These are phyloP conservation scores for Kokia cookei DNA, from an alignment of 441 rosid species.

Conservation along the genomic window DNA sequence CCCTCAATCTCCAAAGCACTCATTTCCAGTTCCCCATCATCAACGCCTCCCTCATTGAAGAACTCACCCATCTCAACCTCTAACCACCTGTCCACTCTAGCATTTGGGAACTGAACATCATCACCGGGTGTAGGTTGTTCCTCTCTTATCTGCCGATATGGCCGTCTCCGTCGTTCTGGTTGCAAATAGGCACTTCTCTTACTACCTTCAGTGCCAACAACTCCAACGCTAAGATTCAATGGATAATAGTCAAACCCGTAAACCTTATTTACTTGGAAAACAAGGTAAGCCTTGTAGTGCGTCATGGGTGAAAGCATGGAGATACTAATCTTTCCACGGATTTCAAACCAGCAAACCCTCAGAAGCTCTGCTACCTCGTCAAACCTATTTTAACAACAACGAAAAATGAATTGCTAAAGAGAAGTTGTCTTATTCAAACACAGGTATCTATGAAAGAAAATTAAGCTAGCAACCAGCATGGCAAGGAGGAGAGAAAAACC, in stretches of 20 bases:
- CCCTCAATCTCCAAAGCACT: constrained; percentile 23
- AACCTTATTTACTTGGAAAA: constrained; percentile 15
- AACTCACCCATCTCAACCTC: constrained; percentile 46
- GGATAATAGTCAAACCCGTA: constrained; percentile 36
- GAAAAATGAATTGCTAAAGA: too few relatives aligned
- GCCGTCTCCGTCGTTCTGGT: too few relatives aligned
- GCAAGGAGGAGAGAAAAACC: constrained; percentile 17
- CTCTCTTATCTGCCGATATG: too few relatives aligned
- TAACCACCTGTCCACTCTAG: constrained; percentile 39
- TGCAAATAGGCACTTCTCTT: constrained; percentile 13
- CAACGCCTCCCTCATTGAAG: constrained; percentile 16
- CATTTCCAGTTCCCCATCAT: constrained; percentile 31
- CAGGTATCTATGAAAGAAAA: too few relatives aligned
- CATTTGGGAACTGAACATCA: not conserved
- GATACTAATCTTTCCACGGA: constrained; percentile 40
- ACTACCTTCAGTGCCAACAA: constrained; percentile 25
- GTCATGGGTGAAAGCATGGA: constrained; percentile 35
- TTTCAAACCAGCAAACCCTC: constrained; percentile 54
- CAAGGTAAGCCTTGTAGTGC: constrained; percentile 34
- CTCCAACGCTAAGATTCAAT: constrained; percentile 32
- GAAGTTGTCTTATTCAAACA: too few relatives aligned
- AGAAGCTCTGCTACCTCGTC: constrained; percentile 48
- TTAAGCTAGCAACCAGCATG: not conserved
- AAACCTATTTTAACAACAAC: constrained; percentile 27
- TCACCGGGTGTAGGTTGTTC: not conserved